phyloP scores from a whole-genome alignment of 371 early-diverging fungal genomes.

The Rhizopus microsporus region DNA sequence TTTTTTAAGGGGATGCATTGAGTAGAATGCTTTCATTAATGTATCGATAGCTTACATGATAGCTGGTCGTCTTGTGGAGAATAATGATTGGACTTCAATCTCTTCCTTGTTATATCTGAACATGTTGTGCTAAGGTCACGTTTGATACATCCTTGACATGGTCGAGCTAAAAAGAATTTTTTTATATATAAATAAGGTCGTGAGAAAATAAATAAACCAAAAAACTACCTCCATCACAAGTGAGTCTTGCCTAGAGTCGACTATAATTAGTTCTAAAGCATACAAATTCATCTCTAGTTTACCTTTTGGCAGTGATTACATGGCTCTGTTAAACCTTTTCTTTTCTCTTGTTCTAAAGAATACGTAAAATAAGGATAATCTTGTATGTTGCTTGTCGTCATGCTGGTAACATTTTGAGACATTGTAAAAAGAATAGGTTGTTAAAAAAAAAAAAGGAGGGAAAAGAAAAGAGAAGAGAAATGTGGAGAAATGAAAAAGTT shows the following conservation, averaged over 20 bases:
- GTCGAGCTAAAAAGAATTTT: slow-evolving; percentile 57
- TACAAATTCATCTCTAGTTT: slow-evolving; percentile 9
- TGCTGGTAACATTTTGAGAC: slow-evolving; percentile 18
- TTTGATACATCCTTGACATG: slow-evolving; percentile 85
- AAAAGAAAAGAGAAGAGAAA: slow-evolving; percentile 4
- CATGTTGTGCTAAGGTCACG: slow-evolving; percentile 74
- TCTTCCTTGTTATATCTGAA: slow-evolving; percentile 77
- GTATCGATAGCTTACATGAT: slow-evolving; percentile 16
- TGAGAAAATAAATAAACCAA: slow-evolving; percentile 7
- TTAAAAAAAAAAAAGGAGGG: slow-evolving; percentile 1
- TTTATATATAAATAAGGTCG: slow-evolving; percentile 11
- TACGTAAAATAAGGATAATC: slow-evolving; percentile 14
- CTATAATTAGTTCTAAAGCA: neutral
- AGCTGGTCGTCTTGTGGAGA: slow-evolving; percentile 14
- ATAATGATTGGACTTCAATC: slow-evolving; percentile 55
- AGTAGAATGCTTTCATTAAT: slow-evolving; percentile 6
- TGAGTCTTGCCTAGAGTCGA: slow-evolving; percentile 51
- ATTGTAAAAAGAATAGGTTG: slow-evolving; percentile 6
- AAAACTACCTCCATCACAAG: slow-evolving; percentile 62
- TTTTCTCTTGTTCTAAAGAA: slow-evolving; percentile 27
- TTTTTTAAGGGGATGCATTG: slow-evolving; percentile 9
- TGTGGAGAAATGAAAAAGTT: neutral
- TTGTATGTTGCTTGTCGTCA: neutral
- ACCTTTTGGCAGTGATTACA: slow-evolving; percentile 63
- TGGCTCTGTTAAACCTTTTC: slow-evolving; percentile 29